These are phyloP conservation scores for Vaccinium vitisidaea DNA, from an alignment of 148 eudicot species.

Conservation along the genomic window DNA sequence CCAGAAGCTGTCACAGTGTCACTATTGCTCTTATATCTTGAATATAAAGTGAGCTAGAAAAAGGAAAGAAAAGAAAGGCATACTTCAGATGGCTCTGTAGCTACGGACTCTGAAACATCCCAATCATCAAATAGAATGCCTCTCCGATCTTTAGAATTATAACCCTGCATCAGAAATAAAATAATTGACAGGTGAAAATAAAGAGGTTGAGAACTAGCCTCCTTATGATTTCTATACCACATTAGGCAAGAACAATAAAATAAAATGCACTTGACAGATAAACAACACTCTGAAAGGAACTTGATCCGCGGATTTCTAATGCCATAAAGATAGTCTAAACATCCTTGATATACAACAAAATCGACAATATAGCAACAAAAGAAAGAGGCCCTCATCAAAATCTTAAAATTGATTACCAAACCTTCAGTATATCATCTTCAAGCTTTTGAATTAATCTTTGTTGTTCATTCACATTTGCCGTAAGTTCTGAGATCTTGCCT, in stretches of 20 bases:
- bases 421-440: slow-evolving; percentile 98
- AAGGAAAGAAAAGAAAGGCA: slow-evolving; percentile 9
- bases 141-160: slow-evolving; percentile 78
- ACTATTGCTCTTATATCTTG: neutral
- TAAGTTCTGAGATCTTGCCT: slow-evolving; percentile 64
- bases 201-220: slow-evolving; percentile 11
- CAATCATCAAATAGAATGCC: slow-evolving; percentile 80
- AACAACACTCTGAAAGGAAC: neutral
- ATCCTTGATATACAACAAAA: neutral
- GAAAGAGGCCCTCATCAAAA: neutral
- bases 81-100: slow-evolving; percentile 75
- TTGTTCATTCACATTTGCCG: slow-evolving; percentile 71
- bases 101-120: slow-evolving; percentile 89
- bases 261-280: neutral
- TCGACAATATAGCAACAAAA: neutral
- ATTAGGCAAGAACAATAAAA: neutral
- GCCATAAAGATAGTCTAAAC: slow-evolving; percentile 13
- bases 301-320: neutral
- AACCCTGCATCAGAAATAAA: slow-evolving; percentile 60
- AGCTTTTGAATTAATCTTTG: slow-evolving; percentile 90
- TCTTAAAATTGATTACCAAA: slow-evolving; percentile 19
- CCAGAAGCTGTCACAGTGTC: neutral
- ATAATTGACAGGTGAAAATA: neutral
- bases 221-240: neutral
- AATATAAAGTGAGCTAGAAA: neutral